Percentiles rank a stretch among this genome's conserved stretches.
Evolutionary conservation across 495 filamentous ascomycete genomes (phyloP).

Genomic region (Acidomyces sp.): DNA sequence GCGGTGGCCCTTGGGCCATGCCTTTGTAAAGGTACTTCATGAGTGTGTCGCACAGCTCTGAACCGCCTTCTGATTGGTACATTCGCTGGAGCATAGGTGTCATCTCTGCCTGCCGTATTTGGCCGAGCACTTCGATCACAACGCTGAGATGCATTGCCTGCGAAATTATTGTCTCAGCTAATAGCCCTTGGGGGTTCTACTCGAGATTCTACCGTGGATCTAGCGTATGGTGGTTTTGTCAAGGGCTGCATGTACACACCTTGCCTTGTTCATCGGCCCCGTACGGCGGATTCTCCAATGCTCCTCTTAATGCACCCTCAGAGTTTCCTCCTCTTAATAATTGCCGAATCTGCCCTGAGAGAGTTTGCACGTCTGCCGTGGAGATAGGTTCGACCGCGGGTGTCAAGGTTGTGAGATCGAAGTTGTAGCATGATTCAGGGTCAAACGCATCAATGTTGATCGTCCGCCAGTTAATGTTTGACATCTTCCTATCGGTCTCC

Average conservation of each 20-base stretch:
- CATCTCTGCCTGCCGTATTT: slow-evolving; percentile 85
- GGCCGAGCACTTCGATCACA: slow-evolving; percentile 76
- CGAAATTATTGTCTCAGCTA: background rate
- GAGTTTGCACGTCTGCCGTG: slow-evolving; percentile 56
- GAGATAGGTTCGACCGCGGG: slow-evolving; percentile 53
- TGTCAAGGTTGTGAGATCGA: slow-evolving; percentile 66
- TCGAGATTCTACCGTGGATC: too few relatives aligned
- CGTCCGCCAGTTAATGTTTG: slow-evolving; percentile 66
- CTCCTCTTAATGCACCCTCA: slow-evolving; percentile 68
- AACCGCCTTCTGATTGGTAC: slow-evolving; percentile 54
- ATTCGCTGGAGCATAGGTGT: slow-evolving; percentile 66
- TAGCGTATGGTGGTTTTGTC: too few relatives aligned
- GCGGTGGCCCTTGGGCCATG: slow-evolving; percentile 8
- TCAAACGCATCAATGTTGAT: slow-evolving; percentile 86
- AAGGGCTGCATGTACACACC: too few relatives aligned
- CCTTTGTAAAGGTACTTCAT: slow-evolving; percentile 61
- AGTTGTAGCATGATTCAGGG: slow-evolving; percentile 78
- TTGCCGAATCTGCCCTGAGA: slow-evolving; percentile 69
- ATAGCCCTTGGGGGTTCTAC: background rate
- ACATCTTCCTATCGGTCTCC: slow-evolving; percentile 40
- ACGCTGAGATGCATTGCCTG: slow-evolving; percentile 67
- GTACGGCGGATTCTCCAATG: slow-evolving; percentile 62
- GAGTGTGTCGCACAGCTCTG: slow-evolving; percentile 57
- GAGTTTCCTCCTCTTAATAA: slow-evolving; percentile 70
- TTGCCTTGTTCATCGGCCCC: slow-evolving; percentile 63